phyloP scores from a whole-genome alignment of 139 green algal species.

The Pleodorina starrii region DNA sequence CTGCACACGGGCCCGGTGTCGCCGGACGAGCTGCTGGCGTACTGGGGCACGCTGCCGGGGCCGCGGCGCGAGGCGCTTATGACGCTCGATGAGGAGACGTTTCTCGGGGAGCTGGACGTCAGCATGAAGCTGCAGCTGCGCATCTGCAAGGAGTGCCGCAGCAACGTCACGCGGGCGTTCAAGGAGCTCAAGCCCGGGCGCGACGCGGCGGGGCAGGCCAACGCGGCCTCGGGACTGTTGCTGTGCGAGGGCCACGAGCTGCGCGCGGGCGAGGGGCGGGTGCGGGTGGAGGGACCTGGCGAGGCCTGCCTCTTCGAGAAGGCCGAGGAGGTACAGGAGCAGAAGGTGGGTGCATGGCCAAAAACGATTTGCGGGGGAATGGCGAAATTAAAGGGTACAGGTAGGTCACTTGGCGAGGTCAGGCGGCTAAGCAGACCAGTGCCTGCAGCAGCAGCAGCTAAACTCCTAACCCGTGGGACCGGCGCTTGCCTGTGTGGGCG shows the following conservation, averaged over 20 bases:
- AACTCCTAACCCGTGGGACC: no score
- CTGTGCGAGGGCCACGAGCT: conserved; percentile 60
- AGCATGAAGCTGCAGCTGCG: conserved; percentile 55
- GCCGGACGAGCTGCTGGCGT: conserved; percentile 42
- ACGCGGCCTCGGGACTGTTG: conserved; percentile 25
- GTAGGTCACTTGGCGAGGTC: no score
- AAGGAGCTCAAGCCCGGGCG: conserved; percentile 54
- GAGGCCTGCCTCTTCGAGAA: conserved; percentile 60
- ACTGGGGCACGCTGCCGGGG: conserved; percentile 31
- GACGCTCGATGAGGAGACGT: conserved; percentile 48
- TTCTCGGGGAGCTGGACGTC: conserved; percentile 45
- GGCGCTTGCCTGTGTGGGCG: no score
- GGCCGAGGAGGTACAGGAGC: conserved; percentile 69
- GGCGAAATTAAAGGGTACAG: no score
- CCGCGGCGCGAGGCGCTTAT: conserved; percentile 39
- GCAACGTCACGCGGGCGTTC: conserved; percentile 50
- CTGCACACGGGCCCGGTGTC: conserved; percentile 44
- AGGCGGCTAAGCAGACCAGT: no score
- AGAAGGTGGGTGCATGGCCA: conserved; percentile 43
- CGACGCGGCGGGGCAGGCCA: neutral
- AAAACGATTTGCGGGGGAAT: neutral
- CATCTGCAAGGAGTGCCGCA: conserved; percentile 49
- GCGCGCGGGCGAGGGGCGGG: conserved; percentile 49
- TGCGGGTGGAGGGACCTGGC: conserved; percentile 53
- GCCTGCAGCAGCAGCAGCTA: no score